A percentile compares a stretch with the other conserved stretches of the same genome.
Evolutionary conservation across 495 filamentous ascomycete genomes (phyloP).

Genomic region (Rhypophila decipiens): DNA sequence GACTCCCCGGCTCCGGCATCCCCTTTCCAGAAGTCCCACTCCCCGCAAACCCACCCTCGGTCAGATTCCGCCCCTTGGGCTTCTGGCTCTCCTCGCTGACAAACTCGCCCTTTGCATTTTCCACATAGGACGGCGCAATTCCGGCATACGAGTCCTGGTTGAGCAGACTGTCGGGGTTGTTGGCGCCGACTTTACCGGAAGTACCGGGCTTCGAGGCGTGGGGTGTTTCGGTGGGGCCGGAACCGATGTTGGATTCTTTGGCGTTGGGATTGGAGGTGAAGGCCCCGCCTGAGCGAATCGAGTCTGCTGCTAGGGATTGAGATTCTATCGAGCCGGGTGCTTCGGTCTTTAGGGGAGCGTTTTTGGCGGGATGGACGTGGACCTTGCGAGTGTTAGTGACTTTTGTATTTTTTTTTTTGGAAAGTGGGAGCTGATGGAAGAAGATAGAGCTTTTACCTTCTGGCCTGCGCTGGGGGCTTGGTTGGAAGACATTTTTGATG

Average conservation of each 20-base stretch:
- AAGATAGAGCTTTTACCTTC: too few species aligned
- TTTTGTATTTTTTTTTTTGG: too few species aligned
- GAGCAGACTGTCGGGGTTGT: not conserved
- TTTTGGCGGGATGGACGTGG: conserved; percentile 8
- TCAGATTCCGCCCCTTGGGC: conserved; percentile 37
- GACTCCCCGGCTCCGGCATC: conserved; percentile 32
- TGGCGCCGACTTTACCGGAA: not conserved
- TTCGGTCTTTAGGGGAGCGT: conserved; percentile 25
- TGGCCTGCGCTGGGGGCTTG: conserved; percentile 10
- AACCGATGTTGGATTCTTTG: conserved; percentile 7
- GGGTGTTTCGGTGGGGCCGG: not conserved
- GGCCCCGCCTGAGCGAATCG: conserved; percentile 13
- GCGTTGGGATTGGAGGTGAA: conserved; percentile 19
- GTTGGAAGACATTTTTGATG: conserved; percentile 7
- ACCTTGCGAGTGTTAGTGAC: not conserved
- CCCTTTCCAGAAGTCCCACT: conserved; percentile 23
- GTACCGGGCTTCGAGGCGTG: conserved; percentile 6
- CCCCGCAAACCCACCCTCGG: conserved; percentile 28
- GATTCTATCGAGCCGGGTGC: conserved; percentile 22
- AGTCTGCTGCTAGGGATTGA: conserved; percentile 36
- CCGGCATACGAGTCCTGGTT: conserved; percentile 14
- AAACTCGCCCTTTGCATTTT: conserved; percentile 9
- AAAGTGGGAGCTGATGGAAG: too few species aligned
- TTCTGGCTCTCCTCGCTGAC: conserved; percentile 10
- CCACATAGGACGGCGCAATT: conserved; percentile 27